phyloP scores from a whole-genome alignment of 106 monocot species.

The Acorus calamus region DNA sequence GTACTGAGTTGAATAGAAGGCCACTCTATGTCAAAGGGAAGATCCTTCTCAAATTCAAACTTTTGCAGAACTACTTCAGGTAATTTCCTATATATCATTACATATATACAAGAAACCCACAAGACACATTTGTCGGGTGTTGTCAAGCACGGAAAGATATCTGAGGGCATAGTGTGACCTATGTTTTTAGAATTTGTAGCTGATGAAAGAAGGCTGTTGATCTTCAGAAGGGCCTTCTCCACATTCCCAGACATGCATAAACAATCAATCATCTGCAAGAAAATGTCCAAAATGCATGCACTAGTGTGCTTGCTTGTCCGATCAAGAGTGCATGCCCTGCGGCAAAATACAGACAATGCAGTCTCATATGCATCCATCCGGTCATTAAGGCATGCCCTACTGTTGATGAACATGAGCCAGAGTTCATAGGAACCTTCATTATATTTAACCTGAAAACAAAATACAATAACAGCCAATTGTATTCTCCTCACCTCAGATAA shows the following conservation, averaged over 20 bases:
- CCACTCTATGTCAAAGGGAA: constrained; percentile 56
- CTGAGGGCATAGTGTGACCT: constrained; percentile 17
- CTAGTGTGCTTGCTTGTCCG: constrained; percentile 34
- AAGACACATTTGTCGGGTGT: constrained; percentile 68
- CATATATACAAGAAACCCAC: constrained; percentile 60
- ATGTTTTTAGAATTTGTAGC: constrained; percentile 6
- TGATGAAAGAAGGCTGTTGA: constrained; percentile 22
- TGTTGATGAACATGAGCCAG: constrained; percentile 93
- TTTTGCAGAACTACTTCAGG: constrained; percentile 45
- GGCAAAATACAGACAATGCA: constrained; percentile 51
- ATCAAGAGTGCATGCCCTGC: constrained; percentile 4
- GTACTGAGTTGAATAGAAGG: constrained; percentile 24
- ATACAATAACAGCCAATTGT: background rate
- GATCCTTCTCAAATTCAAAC: constrained; percentile 57
- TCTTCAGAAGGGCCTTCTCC: constrained; percentile 36
- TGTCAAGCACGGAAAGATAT: constrained; percentile 45
- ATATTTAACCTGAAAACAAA: constrained; percentile 59
- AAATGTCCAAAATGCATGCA: constrained; percentile 69
- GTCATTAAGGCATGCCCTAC: constrained; percentile 42
- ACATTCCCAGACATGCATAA: constrained; percentile 55
- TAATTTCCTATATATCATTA: constrained; percentile 57
- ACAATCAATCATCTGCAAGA: constrained; percentile 83
- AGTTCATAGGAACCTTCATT: constrained; percentile 74
- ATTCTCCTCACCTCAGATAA: too few species aligned
- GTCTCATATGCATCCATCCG: constrained; percentile 53